phyloP scores from a whole-genome alignment of 306 rosid genomes.

The Corylus avellana region DNA sequence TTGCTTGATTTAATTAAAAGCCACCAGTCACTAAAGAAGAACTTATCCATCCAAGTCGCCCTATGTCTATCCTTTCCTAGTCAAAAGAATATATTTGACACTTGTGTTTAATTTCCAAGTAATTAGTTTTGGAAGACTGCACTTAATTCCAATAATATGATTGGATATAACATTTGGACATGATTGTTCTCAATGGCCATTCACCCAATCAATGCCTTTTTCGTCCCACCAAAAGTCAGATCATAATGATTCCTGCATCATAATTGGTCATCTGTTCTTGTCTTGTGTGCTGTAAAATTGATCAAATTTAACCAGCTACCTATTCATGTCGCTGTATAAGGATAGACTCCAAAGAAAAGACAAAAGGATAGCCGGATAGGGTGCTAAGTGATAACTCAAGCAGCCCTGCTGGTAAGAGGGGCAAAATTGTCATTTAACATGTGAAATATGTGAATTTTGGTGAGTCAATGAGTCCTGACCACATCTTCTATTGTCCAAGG shows the following conservation, averaged over 20 bases:
- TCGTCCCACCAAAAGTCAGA: neutral
- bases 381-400: too few relatives aligned
- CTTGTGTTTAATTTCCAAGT: neutral
- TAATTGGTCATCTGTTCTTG: neutral
- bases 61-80: too few relatives aligned
- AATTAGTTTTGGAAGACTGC: neutral
- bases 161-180: neutral
- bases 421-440: constrained; percentile 33
- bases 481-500: constrained; percentile 37
- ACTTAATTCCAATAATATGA: neutral
- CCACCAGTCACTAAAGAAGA: too few relatives aligned
- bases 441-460: constrained; percentile 31
- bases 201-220: neutral
- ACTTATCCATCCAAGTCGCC: too few relatives aligned
- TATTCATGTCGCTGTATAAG: neutral
- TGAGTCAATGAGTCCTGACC: constrained; percentile 40
- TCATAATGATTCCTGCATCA: neutral
- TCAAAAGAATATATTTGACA: neutral
- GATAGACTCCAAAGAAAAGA: neutral
- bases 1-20: too few relatives aligned
- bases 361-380: too few relatives aligned
- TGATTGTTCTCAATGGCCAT: neutral
- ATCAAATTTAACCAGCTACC: neutral
- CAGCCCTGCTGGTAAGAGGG: neutral
- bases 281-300: neutral